A percentile compares a stretch with the other conserved stretches of the same genome.
Conservation (phyloP, 225 moss, liverwort and hornwort genomes). For the Pseudisothecium myosuroides region DNA sequence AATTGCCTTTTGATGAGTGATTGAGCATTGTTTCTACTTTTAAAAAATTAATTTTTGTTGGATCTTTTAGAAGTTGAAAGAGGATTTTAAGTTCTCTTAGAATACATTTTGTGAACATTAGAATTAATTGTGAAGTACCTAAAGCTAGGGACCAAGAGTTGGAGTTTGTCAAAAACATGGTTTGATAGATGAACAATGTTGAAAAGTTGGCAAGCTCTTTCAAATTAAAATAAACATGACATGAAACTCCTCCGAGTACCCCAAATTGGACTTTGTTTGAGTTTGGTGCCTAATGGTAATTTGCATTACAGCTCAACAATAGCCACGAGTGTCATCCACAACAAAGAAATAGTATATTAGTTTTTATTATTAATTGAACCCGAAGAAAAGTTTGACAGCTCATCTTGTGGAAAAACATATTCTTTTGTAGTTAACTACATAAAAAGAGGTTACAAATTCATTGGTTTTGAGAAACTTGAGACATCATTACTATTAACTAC, state of each 20-base stretch:
- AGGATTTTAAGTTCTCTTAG: neutral
- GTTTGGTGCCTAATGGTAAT: neutral
- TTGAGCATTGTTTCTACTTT: neutral
- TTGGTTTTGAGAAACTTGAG: accelerated
- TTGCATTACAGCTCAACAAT: too few species aligned
- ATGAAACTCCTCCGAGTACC: neutral
- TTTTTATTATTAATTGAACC: too few species aligned
- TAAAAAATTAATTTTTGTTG: neutral
- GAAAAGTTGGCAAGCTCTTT: neutral
- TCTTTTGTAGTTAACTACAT: accelerated
- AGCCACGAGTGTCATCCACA: too few species aligned
- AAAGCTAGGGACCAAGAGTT: accelerated
- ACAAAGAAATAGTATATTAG: too few species aligned
- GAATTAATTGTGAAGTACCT: neutral
- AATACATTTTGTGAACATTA: neutral
- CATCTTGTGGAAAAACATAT: neutral
- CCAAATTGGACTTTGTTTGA: neutral
- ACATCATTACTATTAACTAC: neutral
- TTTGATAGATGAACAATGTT: neutral
- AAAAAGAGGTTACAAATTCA: neutral
- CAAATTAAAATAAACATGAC: neutral
- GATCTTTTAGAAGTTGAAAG: neutral
- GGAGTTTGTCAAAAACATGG: too few species aligned
- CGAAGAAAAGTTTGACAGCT: too few species aligned
- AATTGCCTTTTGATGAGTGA: neutral